Conservation (phyloP, 352 stramenopile genomes). For the Phytophthora citricola region DNA sequence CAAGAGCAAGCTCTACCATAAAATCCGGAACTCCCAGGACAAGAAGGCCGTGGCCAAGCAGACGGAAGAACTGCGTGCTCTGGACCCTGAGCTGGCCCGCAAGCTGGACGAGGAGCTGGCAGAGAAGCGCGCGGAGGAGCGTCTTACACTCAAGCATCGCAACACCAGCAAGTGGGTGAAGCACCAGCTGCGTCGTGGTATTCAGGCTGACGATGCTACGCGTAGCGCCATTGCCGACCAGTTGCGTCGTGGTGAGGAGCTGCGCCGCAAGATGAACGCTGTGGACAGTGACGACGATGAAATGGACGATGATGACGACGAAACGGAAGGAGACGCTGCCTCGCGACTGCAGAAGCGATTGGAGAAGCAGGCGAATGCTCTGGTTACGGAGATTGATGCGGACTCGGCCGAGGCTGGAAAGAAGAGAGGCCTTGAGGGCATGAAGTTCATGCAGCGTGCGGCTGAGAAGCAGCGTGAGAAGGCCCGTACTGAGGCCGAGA, state of each 20-base stretch:
- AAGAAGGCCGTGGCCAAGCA: conserved; percentile 90
- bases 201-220: conserved; percentile 93
- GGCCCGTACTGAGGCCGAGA: conserved; percentile 92
- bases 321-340: conserved; percentile 63
- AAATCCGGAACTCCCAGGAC: conserved; percentile 96
- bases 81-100: conserved; percentile 78
- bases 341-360: conserved; percentile 69
- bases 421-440: conserved; percentile 91
- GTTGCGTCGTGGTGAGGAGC: conserved; percentile 90
- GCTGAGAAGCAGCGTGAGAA: conserved; percentile 94
- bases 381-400: conserved; percentile 80
- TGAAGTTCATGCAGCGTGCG: conserved; percentile 99
- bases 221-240: conserved; percentile 90
- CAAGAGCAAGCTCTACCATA: conserved; percentile 99
- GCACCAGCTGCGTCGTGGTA: conserved; percentile 92
- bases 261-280: conserved; percentile 93
- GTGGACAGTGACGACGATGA: conserved; percentile 74
- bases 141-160: conserved; percentile 98
- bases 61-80: conserved; percentile 71
- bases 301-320: conserved; percentile 55
- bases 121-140: conserved; percentile 95
- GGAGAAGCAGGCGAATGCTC: conserved; percentile 71
- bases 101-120: conserved; percentile 85
- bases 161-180: conserved; percentile 99
- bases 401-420: conserved; percentile 59